These are phyloP conservation scores for Aurantiochytrium sp. DNA, from an alignment of 108 stramenopile genomes.

Conservation along the genomic window DNA sequence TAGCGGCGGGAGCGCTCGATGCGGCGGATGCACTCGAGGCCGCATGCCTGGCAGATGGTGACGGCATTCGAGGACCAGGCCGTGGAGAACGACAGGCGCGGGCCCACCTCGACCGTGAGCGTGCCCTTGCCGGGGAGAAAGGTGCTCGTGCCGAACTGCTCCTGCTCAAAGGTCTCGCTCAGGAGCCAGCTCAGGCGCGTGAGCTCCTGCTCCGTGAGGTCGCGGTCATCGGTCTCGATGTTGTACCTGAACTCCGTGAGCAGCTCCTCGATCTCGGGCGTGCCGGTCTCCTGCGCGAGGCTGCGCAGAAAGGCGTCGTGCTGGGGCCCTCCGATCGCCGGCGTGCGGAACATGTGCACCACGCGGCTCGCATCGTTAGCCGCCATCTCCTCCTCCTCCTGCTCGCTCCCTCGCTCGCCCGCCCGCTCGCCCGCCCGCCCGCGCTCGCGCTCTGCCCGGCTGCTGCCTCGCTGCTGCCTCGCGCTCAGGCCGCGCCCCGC, in stretches of 20 bases:
- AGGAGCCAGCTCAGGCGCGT: conserved; percentile 25
- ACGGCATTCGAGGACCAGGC: conserved; percentile 90
- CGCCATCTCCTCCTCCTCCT: neutral
- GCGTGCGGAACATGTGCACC: conserved; percentile 14
- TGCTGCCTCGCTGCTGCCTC: no score
- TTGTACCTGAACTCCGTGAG: conserved; percentile 24
- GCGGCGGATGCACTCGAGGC: conserved; percentile 55
- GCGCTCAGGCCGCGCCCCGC: no score
- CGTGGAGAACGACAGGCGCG: conserved; percentile 90
- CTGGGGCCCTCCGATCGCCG: neutral
- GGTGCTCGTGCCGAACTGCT: neutral
- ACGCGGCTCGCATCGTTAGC: neutral
- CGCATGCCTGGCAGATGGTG: conserved; percentile 75
- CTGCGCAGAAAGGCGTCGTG: neutral
- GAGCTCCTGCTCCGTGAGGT: neutral
- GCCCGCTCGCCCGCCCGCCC: no score
- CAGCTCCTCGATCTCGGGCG: conserved; percentile 2
- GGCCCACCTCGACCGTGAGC: conserved; percentile 84
- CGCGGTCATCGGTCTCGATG: conserved; percentile 8
- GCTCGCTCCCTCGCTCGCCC: neutral
- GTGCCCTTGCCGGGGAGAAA: neutral
- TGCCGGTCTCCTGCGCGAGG: neutral
- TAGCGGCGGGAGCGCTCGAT: conserved; percentile 79
- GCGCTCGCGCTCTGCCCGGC: no score
- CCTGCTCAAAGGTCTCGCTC: conserved; percentile 30